Evolutionary conservation across 1,139 yeast genomes (phyloP).

Genomic region (Lodderomyces elongisporus): DNA sequence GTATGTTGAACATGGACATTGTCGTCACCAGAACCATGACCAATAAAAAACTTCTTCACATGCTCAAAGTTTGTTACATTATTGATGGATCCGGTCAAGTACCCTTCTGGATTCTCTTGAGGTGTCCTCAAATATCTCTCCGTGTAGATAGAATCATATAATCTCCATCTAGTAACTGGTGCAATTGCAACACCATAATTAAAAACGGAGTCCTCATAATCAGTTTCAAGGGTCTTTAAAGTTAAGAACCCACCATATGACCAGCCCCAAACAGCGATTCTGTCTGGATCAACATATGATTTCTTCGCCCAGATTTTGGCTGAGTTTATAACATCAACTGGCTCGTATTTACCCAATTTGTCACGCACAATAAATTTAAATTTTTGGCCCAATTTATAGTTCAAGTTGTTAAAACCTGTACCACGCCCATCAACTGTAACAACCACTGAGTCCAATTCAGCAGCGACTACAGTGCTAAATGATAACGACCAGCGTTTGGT

Average conservation of each 20-base stretch:
- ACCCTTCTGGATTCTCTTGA: constrained; percentile 54
- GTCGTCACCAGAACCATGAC: constrained; percentile 83
- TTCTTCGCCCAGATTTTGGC: constrained; percentile 55
- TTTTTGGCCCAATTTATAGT: constrained; percentile 31
- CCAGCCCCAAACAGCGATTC: constrained; percentile 80
- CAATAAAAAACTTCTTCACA: constrained; percentile 57
- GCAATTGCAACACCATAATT: constrained; percentile 74
- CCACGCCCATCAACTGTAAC: constrained; percentile 84
- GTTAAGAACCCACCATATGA: constrained; percentile 80
- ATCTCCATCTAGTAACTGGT: constrained; percentile 74
- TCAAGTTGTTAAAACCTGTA: constrained; percentile 58
- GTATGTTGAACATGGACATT: constrained; percentile 77
- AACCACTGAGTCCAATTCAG: constrained; percentile 66
- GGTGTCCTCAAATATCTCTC: constrained; percentile 77
- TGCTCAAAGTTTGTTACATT: constrained; percentile 43
- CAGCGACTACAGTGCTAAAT: constrained; percentile 61
- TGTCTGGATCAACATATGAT: constrained; percentile 51
- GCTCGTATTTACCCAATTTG: constrained; percentile 62
- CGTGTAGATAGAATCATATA: constrained; percentile 73
- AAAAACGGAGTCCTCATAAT: constrained; percentile 51
- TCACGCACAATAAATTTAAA: constrained; percentile 65
- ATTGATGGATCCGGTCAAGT: constrained; percentile 48
- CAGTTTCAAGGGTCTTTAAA: constrained; percentile 66
- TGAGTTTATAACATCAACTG: constrained; percentile 65
- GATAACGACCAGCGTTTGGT: constrained; percentile 47